A percentile compares a stretch with the other conserved stretches of the same genome.
Conservation (phyloP, 306 rosid species). For the Lupinus albus region DNA sequence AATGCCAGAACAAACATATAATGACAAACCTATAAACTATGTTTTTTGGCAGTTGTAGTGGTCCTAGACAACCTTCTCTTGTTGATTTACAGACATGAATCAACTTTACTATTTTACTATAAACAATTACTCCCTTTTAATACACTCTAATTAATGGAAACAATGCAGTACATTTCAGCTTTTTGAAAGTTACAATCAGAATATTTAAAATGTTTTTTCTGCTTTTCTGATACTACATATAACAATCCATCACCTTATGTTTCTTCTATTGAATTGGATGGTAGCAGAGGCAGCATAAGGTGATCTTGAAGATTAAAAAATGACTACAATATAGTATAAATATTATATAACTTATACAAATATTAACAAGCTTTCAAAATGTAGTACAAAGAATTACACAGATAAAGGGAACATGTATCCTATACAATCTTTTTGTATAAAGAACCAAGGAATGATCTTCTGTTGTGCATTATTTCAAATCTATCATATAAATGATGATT, state of each 20-base stretch:
- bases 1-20: constrained; percentile 39
- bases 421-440: constrained; percentile 51
- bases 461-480: constrained; percentile 31
- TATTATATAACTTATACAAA: constrained; percentile 39
- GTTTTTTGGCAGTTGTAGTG: constrained; percentile 13
- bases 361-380: constrained; percentile 40
- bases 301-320: constrained; percentile 9
- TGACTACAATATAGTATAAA: constrained; percentile 20
- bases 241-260: not conserved
- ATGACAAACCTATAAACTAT: constrained; percentile 24
- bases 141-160: not conserved
- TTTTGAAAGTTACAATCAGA: not conserved
- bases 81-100: constrained; percentile 9
- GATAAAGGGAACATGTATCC: constrained; percentile 41
- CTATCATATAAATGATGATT: constrained; percentile 17
- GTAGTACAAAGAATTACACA: constrained; percentile 45
- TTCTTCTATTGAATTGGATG: constrained; percentile 13
- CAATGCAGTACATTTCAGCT: not conserved
- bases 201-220: not conserved
- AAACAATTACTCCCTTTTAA: not conserved
- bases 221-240: constrained; percentile 9
- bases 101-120: not conserved
- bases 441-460: constrained; percentile 61
- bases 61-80: constrained; percentile 22
- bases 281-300: not conserved